These are phyloP conservation scores for Wallemia hederae DNA, from an alignment of 1,284 basidiomycete species.

Conservation along the genomic window DNA sequence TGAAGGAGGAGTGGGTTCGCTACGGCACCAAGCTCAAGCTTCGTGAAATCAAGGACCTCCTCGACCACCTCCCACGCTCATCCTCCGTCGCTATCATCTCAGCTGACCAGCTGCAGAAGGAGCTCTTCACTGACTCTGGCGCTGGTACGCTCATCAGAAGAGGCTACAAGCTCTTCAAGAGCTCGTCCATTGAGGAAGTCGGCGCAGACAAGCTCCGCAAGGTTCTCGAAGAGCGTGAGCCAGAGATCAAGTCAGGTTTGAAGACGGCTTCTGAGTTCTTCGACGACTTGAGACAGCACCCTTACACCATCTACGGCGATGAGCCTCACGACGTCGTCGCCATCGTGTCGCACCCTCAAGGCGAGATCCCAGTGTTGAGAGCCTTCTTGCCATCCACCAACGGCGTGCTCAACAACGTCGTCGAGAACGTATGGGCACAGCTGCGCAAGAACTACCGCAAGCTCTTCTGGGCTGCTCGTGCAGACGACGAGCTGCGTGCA, in stretches of 20 bases:
- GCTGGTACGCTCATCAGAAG: slow-evolving; percentile 92
- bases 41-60: slow-evolving; percentile 94
- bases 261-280: slow-evolving; percentile 74
- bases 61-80: slow-evolving; percentile 89
- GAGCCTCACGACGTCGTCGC: slow-evolving; percentile 89
- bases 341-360: slow-evolving; percentile 69
- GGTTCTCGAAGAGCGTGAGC: slow-evolving; percentile 76
- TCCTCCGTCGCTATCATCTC: slow-evolving; percentile 97
- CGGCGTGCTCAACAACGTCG: slow-evolving; percentile 72
- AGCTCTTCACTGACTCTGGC: slow-evolving; percentile 93
- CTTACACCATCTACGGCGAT: slow-evolving; percentile 89
- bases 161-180: slow-evolving; percentile 90
- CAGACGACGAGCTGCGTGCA: slow-evolving; percentile 75
- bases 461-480: slow-evolving; percentile 86
- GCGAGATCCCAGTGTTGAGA: slow-evolving; percentile 67
- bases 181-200: slow-evolving; percentile 46
- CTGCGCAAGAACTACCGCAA: slow-evolving; percentile 83
- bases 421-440: slow-evolving; percentile 88
- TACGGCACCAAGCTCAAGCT: slow-evolving; percentile 98
- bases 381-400: slow-evolving; percentile 67
- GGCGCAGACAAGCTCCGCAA: slow-evolving; percentile 79
- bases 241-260: slow-evolving; percentile 56
- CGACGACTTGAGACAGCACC: slow-evolving; percentile 42
- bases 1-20: slow-evolving; percentile 99
- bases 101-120: slow-evolving; percentile 73